These are phyloP conservation scores for Cucurbitaria berberidis DNA, from an alignment of 2,329 filamentous ascomycete genomes.

Conservation along the genomic window DNA sequence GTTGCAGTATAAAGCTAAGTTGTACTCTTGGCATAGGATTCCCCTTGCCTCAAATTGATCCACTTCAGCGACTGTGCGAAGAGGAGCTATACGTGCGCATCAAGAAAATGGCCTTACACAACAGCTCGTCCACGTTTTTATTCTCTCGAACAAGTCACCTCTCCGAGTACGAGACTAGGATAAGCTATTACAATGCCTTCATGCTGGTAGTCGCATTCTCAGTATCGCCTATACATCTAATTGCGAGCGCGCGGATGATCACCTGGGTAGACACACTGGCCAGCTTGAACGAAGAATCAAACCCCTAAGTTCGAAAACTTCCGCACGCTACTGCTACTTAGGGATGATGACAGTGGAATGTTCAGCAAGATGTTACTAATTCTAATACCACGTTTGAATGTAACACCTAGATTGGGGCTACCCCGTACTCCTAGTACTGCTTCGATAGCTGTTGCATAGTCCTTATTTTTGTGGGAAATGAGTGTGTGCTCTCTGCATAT, in stretches of 20 bases:
- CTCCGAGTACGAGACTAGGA: conserved; percentile 60
- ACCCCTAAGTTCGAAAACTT: conserved; percentile 75
- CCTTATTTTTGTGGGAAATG: conserved; percentile 68
- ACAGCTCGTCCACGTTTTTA: conserved; percentile 79
- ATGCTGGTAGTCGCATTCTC: too few relatives aligned
- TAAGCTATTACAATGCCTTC: too few relatives aligned
- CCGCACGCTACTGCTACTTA: conserved; percentile 74
- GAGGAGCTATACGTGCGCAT: conserved; percentile 27
- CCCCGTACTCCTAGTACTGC: conserved; percentile 82
- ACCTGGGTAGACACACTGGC: conserved; percentile 79
- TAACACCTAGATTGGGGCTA: too few relatives aligned
- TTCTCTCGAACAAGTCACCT: conserved; percentile 69
- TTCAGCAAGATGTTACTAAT: conserved; percentile 7
- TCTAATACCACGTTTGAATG: too few relatives aligned
- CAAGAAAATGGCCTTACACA: conserved; percentile 72
- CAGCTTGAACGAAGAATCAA: conserved; percentile 81
- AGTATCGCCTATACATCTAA: conserved; percentile 9
- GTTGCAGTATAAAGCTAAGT: too few relatives aligned
- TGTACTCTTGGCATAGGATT: too few relatives aligned
- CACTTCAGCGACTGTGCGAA: too few relatives aligned
- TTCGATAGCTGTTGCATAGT: conserved; percentile 68
- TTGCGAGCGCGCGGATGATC: conserved; percentile 70
- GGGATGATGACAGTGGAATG: conserved; percentile 50
- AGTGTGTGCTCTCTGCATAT: conserved; percentile 77
- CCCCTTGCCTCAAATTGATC: too few relatives aligned